Evolutionary conservation across 345 rosid species (phyloP).

Genomic region (Isatis tinctoria): DNA sequence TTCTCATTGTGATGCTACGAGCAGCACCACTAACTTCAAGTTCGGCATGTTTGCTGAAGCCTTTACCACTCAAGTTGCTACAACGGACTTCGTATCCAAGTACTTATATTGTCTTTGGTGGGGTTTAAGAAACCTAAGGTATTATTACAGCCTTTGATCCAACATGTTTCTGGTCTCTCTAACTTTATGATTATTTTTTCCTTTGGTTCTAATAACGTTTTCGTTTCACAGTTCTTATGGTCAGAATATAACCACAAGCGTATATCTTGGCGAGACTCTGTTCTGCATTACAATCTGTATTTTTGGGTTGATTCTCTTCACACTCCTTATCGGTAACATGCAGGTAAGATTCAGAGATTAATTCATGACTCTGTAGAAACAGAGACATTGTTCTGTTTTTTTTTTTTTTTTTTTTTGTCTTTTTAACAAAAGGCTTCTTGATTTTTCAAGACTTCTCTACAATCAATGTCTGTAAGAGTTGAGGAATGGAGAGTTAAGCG

Average conservation of each 20-base stretch:
- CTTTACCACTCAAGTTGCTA: constrained; percentile 58
- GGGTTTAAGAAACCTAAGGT: constrained; percentile 88
- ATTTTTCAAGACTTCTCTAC: constrained; percentile 61
- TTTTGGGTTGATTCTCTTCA: constrained; percentile 61
- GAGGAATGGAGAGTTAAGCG: constrained; percentile 91
- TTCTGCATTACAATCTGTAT: constrained; percentile 69
- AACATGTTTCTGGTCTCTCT: not conserved
- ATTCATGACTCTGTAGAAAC: not conserved
- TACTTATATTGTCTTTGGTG: constrained; percentile 88
- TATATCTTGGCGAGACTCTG: constrained; percentile 64
- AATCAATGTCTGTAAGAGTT: constrained; percentile 74
- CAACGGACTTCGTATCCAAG: constrained; percentile 45
- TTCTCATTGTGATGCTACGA: constrained; percentile 51
- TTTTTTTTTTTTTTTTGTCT: not conserved
- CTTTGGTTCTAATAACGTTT: not conserved
- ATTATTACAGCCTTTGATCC: constrained; percentile 20
- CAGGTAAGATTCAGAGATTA: constrained; percentile 47
- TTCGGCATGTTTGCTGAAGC: constrained; percentile 85
- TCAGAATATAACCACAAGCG: constrained; percentile 70
- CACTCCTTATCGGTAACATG: constrained; percentile 91
- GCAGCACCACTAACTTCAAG: constrained; percentile 40
- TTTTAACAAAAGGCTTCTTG: constrained; percentile 40
- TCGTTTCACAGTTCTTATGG: constrained; percentile 63
- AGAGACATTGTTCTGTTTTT: not conserved
- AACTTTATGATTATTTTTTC: not conserved